Evolutionary conservation across 768 basidiomycete genomes (phyloP), one percentile per base, ranked within the genome.

Genomic region (Tulasnella sp.): DNA sequence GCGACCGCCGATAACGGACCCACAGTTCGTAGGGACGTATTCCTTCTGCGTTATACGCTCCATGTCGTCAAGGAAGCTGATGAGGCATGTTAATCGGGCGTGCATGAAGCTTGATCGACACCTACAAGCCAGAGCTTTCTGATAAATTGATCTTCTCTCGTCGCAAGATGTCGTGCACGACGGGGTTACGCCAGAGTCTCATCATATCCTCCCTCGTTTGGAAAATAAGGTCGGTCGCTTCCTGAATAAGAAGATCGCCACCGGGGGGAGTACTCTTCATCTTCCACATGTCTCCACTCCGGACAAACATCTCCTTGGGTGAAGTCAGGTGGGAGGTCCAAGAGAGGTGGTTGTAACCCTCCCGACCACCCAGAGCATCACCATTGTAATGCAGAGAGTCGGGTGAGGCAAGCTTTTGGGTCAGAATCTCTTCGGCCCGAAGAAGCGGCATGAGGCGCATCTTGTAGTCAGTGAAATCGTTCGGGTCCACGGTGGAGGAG

Each of bases 61-160:
- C 34, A 61, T 45, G 15, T 61, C 59, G 49, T 61, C 49, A 19
- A 61, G 49, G 56, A 61, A 61, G 57, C 55, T 57, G 42, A 29
- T 34, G 21, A 31, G 27, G n/a, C 31, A 57, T 31, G 42, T 53
- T 17, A 19, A 27, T 46, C 32, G 25, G 35, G 27, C 42, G 25
- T 45, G 11, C 29, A 45, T 19, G 55, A 31, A 34, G 40, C 15
- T 19, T 17, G 34, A 29, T 39, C 19, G 27, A n/a, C 15, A 49
- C 55, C 31, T 48, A 57, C 55, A 61, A 61, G 7, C 59, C 59
- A 17, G 59, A 58, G 31, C 57, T 57, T 29, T 59, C 57, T 25
- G 58, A 58, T 11, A 58, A 48, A 19, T 53, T 58, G 31, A 61
- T 41, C 32, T 40, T 57, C 37, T 58, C 36, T 17, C 37, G 36